Evolutionary conservation across 106 monocot species (phyloP), one percentile per base, ranked within the genome.

Genomic region (Cymbidium sinense): DNA sequence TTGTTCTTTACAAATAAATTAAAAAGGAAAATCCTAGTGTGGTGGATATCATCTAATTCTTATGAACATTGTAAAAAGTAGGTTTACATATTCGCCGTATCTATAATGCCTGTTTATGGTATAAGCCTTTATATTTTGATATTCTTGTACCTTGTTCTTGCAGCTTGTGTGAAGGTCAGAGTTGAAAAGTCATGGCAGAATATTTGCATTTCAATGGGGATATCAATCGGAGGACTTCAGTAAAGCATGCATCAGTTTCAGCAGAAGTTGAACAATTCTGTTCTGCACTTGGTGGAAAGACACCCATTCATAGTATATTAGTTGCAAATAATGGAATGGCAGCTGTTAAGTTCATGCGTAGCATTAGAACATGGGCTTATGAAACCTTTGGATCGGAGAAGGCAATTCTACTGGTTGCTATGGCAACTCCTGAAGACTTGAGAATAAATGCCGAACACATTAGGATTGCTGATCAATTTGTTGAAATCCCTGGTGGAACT

Each of bases 251-350:
- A 64, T 77, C 91, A 12, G 52, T 84, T 29, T 39, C 80, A 28
- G 90, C 92, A 28, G 89, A 93, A 80, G 89, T 99, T 17, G 92
- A 89, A 79, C 84, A 92, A 35, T 99, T 99, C 76, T 99, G 99
- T 79, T 81, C 17, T 69, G 88, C 92, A 11, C 88, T 99, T 39
- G 95, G 99, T 79, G 99, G 99, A 34, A 90, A 92, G 77, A 80
- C 79, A 47, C 90, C 99, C 5, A 92, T 99, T n/a, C 94, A 93
- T 70, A 99, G 99, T 62, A 91, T 99, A 76, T 81, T 99, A 52
- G 84, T 99, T 77, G 99, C 99, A 27, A 99, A 99, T 64, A 99
- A 99, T 92, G 99, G 99, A 62, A 99, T 99, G 99, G 95, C 99
- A 13, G 95, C 99, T 10, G 99, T 95, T 76, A 99, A 99, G 62